Evolutionary conservation across 2,329 filamentous ascomycete genomes (phyloP).

Genomic region (Penicillium sp.): DNA sequence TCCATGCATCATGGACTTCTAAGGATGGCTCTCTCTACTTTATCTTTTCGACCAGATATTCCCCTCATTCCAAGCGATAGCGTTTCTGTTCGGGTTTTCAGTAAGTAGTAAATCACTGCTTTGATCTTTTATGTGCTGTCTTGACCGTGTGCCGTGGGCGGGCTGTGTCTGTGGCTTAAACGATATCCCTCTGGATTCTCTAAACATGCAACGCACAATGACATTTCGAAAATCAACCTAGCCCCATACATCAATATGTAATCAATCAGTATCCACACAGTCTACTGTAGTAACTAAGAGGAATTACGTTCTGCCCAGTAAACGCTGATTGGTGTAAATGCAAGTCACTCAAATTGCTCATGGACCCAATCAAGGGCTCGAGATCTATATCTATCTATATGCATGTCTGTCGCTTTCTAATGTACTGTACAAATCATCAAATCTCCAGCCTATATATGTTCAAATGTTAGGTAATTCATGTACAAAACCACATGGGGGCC

Average conservation of each 20-base stretch:
- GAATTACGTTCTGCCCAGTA: neutral
- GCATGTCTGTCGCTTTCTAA: neutral
- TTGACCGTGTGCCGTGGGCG: neutral
- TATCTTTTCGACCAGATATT: constrained; percentile 9
- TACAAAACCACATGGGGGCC: neutral
- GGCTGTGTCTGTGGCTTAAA: constrained; percentile 1
- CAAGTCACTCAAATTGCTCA: neutral
- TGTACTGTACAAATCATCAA: neutral
- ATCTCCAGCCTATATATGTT: neutral
- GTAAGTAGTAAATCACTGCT: neutral
- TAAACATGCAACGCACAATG: neutral
- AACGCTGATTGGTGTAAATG: neutral
- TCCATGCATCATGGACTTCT: neutral
- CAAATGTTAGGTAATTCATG: constrained; percentile 3
- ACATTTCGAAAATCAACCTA: neutral
- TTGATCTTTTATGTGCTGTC: neutral
- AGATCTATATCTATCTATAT: neutral
- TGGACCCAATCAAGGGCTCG: neutral
- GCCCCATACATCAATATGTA: neutral
- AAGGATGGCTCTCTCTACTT: constrained; percentile 5
- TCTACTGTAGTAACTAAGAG: neutral
- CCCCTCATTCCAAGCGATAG: constrained; percentile 17
- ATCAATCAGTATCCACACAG: too few relatives aligned
- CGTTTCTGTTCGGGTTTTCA: constrained; percentile 4
- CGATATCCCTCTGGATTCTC: constrained; percentile 1